Percentiles rank a stretch among this genome's conserved stretches.
Conservation (phyloP, 2,329 filamentous ascomycete genomes). For the Calonectria multiphialidica region DNA sequence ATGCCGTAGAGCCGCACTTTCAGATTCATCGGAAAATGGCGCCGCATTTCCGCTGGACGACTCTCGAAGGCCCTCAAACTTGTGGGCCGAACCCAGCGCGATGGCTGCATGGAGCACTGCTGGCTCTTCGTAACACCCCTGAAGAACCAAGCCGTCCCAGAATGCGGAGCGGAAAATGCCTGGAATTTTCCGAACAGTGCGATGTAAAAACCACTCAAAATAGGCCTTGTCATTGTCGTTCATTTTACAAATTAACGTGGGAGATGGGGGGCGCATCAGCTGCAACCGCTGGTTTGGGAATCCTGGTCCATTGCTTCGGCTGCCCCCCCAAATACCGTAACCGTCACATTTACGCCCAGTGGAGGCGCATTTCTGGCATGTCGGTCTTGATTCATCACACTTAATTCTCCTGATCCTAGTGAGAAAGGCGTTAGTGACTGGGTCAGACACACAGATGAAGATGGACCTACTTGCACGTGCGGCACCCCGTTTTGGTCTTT, state of each 20-base stretch:
- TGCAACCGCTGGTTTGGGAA: background rate
- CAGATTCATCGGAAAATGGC: background rate
- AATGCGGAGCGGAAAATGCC: background rate
- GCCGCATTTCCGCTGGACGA: background rate
- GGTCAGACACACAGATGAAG: too few relatives aligned
- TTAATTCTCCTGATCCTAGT: background rate
- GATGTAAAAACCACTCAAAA: background rate
- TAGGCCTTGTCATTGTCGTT: background rate
- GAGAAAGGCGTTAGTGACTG: background rate
- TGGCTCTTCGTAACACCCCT: background rate
- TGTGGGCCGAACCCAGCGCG: slow-evolving; percentile 2
- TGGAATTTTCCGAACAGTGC: background rate
- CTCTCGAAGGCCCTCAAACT: background rate
- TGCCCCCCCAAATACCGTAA: slow-evolving; percentile 3
- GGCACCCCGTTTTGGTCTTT: background rate
- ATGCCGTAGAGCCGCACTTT: background rate
- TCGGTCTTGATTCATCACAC: slow-evolving; percentile 8
- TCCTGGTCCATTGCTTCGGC: background rate
- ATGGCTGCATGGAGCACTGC: slow-evolving; percentile 8
- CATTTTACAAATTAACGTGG: background rate
- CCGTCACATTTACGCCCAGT: slow-evolving; percentile 8
- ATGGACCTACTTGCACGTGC: slow-evolving; percentile 12
- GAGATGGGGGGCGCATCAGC: background rate
- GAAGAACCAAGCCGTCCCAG: slow-evolving; percentile 9
- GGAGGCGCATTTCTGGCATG: background rate